Base-by-base conservation (phyloP, 495 filamentous ascomycete genomes). In the Neurospora sp. region DNA sequence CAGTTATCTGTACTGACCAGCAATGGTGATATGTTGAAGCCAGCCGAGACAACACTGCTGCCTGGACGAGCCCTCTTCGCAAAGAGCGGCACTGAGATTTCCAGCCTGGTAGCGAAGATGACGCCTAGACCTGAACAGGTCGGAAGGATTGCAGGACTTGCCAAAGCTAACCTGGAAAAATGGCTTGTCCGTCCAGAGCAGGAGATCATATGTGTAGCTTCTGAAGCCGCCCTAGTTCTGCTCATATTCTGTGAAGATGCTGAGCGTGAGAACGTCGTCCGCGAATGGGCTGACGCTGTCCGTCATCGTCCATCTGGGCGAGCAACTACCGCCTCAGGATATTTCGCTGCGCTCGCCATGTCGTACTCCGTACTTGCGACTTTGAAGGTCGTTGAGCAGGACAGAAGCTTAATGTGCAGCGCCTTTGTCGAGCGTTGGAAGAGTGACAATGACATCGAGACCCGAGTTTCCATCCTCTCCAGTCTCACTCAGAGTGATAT, bases 381-480 rank as follows among this genome's bases (percentile, higher is more conserved):
- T 4, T 53, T 75, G 38, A 72, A 70, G 1, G 41, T 73, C 18
- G 35, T 22, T 31, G 73, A 77, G 9, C 69, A 74, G 45, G 75
- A 76, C 37, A 71, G 69, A 20, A 68, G 70, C 1, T 20, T 80
- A 16, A 77, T 81, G 12, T 76, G 76, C 70, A 72, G 78, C 22
- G 78, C 80, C 5, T 72, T 83, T 27, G 69, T 76, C 18, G 79
- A 81, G 68, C 80, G 85, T 42, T 87, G 86, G 85, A 70, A 59
- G 10, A 73, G 71, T 1, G 82, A 82, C 80, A 81, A 70, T 71
- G 82, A 80, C 39, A 87, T 91, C 68, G 89, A 90, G 69, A 89
- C 86, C 47, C 83, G 86, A 40, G 87, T 89, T 7, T 81, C 85
- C 10, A 88, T 91, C 53, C 83, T 92, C 1, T 87, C 86, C 73